Evolutionary conservation across 805 yeast species (phyloP), one percentile per base, ranked within the genome.

Genomic region (Danielia reshetovae): DNA sequence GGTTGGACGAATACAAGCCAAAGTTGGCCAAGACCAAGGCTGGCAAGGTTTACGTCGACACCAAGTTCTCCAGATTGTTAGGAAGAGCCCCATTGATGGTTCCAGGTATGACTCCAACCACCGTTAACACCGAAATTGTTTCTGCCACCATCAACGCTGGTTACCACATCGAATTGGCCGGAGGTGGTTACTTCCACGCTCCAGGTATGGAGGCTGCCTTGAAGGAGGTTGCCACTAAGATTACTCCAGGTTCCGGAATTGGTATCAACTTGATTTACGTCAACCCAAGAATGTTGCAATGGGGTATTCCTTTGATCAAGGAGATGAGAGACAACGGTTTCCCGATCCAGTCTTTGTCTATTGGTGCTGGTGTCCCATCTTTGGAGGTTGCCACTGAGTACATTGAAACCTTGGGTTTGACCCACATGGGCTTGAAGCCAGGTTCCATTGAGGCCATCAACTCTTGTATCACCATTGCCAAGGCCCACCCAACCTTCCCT

Each of bases 351-450:
- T 88, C 96, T 36, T 66, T 93, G 62, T 80, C 98, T 33, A 89
- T 93, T 56, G 99, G 98, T 72, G 99, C 99, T 35, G 99, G 99
- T 76, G 98, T 93, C 45, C 99, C 99, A 42, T 89, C 97, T 18
- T 62, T 89, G 47, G 98, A 93, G 59, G 97, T 93, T 51, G 97
- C 97, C 34, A 71, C 93, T 51, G 99, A 90, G 69, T 93, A 93
- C 67, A 93, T 93, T 54, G 83, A 84, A 60, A 84, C 88, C 26
- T 75, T 93, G 46, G 96, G 96, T 18, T 73, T 93, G 57, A 85
- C 95, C 53, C 95, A 89, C 62, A 77, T 93, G 59, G 95, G 96
- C 47, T 79, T 93, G 72, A 93, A 93, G 70, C 99, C 99, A 43
- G 99, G 99, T 58, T 87, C 97, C 17, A 75, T 88, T 37, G 98